Evolutionary conservation across 1,139 yeast species (phyloP).

Genomic region (Saccharomyces pastorianus): DNA sequence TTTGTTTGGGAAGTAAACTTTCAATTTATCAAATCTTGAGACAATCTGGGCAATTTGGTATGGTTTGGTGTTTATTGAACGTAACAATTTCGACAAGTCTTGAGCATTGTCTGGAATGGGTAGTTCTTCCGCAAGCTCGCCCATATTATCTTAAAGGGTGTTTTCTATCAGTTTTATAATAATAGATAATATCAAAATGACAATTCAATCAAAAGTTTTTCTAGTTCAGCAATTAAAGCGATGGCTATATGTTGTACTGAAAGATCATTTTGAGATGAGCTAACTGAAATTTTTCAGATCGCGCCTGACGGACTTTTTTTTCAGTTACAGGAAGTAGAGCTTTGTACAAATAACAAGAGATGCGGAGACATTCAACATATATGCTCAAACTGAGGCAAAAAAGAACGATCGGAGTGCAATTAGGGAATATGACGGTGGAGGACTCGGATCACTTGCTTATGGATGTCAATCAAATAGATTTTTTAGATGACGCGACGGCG

Average conservation of each 20-base stretch:
- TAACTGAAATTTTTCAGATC: neutral
- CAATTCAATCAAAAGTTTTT: too few species aligned
- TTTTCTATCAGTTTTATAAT: too few species aligned
- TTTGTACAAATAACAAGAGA: neutral
- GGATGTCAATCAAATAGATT: conserved; percentile 27
- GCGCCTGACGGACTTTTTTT: neutral
- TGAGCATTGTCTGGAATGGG: conserved; percentile 40
- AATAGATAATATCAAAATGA: too few species aligned
- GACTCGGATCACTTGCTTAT: conserved; percentile 15
- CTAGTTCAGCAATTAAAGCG: too few species aligned
- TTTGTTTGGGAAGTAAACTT: conserved; percentile 53
- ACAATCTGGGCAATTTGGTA: conserved; percentile 38
- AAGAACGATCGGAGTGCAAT: neutral
- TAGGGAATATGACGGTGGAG: neutral
- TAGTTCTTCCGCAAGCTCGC: neutral
- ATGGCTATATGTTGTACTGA: too few species aligned
- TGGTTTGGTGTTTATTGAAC: conserved; percentile 44
- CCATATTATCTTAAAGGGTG: conserved; percentile 11
- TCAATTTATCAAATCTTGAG: conserved; percentile 36
- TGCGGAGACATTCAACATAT: neutral
- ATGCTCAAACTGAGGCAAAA: neutral
- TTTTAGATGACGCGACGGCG: conserved; percentile 18
- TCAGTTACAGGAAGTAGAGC: neutral
- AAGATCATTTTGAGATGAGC: neutral
- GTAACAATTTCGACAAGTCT: conserved; percentile 52